These are phyloP conservation scores for Exophiala calicioides DNA, from an alignment of 2,329 filamentous ascomycete species.

Conservation along the genomic window DNA sequence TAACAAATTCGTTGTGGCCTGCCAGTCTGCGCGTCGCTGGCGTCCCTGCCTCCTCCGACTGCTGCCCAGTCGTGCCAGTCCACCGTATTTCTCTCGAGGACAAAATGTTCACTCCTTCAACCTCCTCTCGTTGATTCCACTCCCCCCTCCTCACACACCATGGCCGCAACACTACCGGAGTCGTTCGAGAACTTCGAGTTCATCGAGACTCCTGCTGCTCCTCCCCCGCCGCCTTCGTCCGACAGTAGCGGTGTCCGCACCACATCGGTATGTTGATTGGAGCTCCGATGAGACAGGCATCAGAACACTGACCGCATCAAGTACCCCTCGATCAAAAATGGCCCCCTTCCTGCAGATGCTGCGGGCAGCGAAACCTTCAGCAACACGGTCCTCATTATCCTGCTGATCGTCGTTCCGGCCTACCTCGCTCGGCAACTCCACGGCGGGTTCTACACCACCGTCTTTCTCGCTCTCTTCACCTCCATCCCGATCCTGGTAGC, in stretches of 20 bases:
- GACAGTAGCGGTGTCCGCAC: slow-evolving; percentile 63
- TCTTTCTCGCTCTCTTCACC: slow-evolving; percentile 82
- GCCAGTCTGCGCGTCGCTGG: too few species aligned
- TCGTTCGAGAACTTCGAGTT: slow-evolving; percentile 53
- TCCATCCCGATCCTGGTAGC: slow-evolving; percentile 74
- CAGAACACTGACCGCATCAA: slow-evolving; percentile 49
- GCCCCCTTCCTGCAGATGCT: slow-evolving; percentile 85
- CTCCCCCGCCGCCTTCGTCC: slow-evolving; percentile 51
- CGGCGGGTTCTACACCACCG: slow-evolving; percentile 80
- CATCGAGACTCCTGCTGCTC: slow-evolving; percentile 62
- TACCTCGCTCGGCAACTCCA: slow-evolving; percentile 81
- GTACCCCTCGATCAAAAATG: slow-evolving; percentile 91
- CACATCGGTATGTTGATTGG: slow-evolving; percentile 54
- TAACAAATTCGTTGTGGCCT: too few species aligned
- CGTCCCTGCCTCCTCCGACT: too few species aligned
- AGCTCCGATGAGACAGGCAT: too few species aligned
- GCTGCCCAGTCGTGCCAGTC: too few species aligned
- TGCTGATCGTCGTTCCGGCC: slow-evolving; percentile 70
- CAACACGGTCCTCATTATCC: slow-evolving; percentile 71
- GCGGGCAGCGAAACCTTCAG: slow-evolving; percentile 84
- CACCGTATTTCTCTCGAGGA: too few species aligned
- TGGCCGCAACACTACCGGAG: slow-evolving; percentile 47
- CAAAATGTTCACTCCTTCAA: slow-evolving; percentile 14
- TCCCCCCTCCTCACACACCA: slow-evolving; percentile 14
- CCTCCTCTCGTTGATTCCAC: slow-evolving; percentile 25